phyloP scores from a whole-genome alignment of 202 grass and related monocot genomes.

The Bolboschoenoplectus hybrid region DNA sequence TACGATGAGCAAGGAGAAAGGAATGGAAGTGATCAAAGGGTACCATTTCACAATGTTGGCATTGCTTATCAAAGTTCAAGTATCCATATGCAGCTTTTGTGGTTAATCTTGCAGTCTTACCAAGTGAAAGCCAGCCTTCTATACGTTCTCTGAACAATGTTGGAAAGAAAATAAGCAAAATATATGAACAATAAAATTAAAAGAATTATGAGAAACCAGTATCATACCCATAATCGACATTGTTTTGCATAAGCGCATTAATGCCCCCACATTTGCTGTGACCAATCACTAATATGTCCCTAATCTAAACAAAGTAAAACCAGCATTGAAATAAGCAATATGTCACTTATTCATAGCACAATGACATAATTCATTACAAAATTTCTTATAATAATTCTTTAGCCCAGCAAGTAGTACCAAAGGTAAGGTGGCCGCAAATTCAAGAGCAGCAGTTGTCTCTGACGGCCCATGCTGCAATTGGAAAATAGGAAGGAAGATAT shows the following conservation, averaged over 20 bases:
- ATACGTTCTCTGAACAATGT: conserved; percentile 63
- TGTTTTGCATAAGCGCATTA: conserved; percentile 87
- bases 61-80: conserved; percentile 81
- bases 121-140: conserved; percentile 79
- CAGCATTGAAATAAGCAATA: conserved; percentile 14
- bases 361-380: conserved; percentile 9
- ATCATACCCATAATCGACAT: conserved; percentile 55
- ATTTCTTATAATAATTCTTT: not conserved
- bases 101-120: conserved; percentile 82
- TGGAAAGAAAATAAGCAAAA: conserved; percentile 40
- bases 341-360: not conserved
- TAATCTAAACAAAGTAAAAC: conserved; percentile 61
- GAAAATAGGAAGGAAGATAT: conserved; percentile 38
- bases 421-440: conserved; percentile 75
- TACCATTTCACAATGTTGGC: conserved; percentile 95
- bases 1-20: not conserved
- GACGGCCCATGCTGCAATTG: conserved; percentile 68
- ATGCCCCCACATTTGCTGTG: conserved; percentile 95
- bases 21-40: conserved; percentile 6
- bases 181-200: conserved; percentile 26
- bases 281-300: conserved; percentile 80
- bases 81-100: conserved; percentile 91
- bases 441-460: conserved; percentile 88
- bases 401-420: conserved; percentile 49
- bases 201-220: conserved; percentile 26